These are phyloP conservation scores for Tetrahymena thermophila DNA, from an alignment of 73 alveolate genomes.

Conservation along the genomic window DNA sequence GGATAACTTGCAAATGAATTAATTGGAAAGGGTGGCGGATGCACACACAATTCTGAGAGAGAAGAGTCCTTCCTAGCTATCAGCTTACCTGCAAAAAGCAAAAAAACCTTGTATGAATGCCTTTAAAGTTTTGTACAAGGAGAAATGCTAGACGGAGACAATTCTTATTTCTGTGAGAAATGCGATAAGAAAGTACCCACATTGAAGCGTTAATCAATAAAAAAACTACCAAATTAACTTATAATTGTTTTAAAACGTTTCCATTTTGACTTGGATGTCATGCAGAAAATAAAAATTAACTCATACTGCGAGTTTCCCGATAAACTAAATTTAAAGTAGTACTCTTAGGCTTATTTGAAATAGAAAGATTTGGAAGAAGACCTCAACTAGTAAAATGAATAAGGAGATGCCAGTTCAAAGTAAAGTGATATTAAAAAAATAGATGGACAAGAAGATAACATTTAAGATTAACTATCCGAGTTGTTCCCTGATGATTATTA, in stretches of 20 bases:
- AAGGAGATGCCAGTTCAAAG: slow-evolving; percentile 18
- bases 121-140: slow-evolving; percentile 80
- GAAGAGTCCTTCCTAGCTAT: slow-evolving; percentile 86
- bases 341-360: slow-evolving; percentile 73
- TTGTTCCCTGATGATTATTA: slow-evolving; percentile 67
- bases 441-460: slow-evolving; percentile 11
- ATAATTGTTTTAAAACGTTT: slow-evolving; percentile 80
- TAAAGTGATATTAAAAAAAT: slow-evolving; percentile 6
- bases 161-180: slow-evolving; percentile 91
- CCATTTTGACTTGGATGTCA: slow-evolving; percentile 74
- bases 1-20: slow-evolving; percentile 86
- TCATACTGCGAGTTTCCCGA: slow-evolving; percentile 94
- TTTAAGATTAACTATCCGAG: neutral
- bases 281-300: slow-evolving; percentile 85
- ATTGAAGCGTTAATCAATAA: slow-evolving; percentile 76
- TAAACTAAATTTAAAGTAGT: slow-evolving; percentile 73
- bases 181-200: slow-evolving; percentile 94
- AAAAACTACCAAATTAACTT: slow-evolving; percentile 85
- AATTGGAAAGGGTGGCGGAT: slow-evolving; percentile 68
- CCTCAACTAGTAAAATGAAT: neutral
- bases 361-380: slow-evolving; percentile 46
- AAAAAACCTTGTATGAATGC: slow-evolving; percentile 77
- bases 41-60: slow-evolving; percentile 75
- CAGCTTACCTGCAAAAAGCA: slow-evolving; percentile 83
- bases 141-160: slow-evolving; percentile 94